A percentile compares a stretch with the other conserved stretches of the same genome.
These are phyloP conservation scores for Rauvolfia tetraphylla DNA, from an alignment of 257 asterid species.

Conservation along the genomic window DNA sequence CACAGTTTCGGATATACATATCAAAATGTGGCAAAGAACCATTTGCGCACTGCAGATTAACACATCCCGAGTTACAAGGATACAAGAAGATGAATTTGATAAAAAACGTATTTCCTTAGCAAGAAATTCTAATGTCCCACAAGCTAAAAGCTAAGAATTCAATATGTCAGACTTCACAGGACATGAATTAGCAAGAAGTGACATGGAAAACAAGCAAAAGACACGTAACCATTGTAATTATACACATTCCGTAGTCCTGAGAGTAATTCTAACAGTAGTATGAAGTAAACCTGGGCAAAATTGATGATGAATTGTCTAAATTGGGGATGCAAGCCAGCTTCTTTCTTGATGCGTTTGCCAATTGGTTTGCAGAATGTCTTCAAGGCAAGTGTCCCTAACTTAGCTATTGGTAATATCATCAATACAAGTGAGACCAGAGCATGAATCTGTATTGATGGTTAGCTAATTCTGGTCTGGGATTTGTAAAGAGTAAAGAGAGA, in stretches of 20 bases:
- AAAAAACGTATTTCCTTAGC: not conserved
- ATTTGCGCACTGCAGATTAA: not conserved
- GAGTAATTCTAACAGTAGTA: not conserved
- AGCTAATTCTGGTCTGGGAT: not conserved
- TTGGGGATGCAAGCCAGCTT: conserved; percentile 65
- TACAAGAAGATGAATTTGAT: not conserved
- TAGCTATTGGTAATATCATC: conserved; percentile 71
- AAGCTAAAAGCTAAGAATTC: not conserved
- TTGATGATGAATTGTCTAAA: conserved; percentile 65
- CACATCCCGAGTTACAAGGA: not conserved
- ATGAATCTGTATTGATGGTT: not conserved
- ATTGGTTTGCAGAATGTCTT: conserved; percentile 76
- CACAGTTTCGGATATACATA: not conserved
- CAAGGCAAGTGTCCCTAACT: conserved; percentile 79
- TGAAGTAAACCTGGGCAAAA: conserved; percentile 63
- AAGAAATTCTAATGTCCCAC: not conserved
- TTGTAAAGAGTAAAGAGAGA: not conserved
- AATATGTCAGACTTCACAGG: not conserved
- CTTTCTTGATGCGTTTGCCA: conserved; percentile 70
- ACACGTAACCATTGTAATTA: not conserved
- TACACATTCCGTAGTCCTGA: not conserved
- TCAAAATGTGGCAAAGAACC: not conserved
- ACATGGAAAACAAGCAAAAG: not conserved
- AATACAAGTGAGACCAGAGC: not conserved
- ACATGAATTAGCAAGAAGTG: not conserved